A percentile compares a stretch with the other conserved stretches of the same genome.
These are phyloP conservation scores for Pestalotiopsis sp. DNA, from an alignment of 2,329 filamentous ascomycete genomes.

Conservation along the genomic window DNA sequence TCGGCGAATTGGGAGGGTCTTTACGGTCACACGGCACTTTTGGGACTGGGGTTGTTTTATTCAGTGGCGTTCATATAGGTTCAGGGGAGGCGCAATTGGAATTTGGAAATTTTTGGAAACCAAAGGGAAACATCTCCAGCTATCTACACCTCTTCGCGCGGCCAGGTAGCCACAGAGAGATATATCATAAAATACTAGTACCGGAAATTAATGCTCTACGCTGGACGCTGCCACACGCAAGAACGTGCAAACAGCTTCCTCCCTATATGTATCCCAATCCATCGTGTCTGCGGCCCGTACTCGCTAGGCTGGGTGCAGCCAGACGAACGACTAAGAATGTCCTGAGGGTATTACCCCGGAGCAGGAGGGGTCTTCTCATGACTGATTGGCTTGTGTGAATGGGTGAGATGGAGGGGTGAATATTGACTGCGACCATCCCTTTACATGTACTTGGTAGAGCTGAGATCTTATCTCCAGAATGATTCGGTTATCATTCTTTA, in stretches of 20 bases:
- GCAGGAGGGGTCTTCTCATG: not conserved
- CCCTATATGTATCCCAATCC: not conserved
- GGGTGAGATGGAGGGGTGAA: not conserved
- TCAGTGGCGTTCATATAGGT: not conserved
- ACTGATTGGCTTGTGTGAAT: not conserved
- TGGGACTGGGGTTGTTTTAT: not conserved
- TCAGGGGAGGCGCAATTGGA: not conserved
- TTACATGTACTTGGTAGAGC: not conserved
- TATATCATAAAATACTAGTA: not conserved
- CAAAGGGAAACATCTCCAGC: not conserved
- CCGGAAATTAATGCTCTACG: not conserved
- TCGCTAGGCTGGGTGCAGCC: not conserved
- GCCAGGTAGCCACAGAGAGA: not conserved
- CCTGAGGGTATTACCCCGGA: not conserved
- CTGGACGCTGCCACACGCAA: not conserved
- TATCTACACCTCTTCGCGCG: not conserved
- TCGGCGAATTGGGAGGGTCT: not conserved
- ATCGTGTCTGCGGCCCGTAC: not conserved
- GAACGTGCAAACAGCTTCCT: not conserved
- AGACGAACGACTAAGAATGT: not conserved
- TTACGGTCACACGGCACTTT: not conserved
- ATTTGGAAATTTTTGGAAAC: not conserved
- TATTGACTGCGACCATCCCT: not conserved
- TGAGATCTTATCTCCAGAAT: constrained; percentile 2
- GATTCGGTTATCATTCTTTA: not conserved